Evolutionary conservation across 2,329 filamentous ascomycete genomes (phyloP), one percentile per base, ranked within the genome.

Genomic region (Aspergillus fischeri): DNA sequence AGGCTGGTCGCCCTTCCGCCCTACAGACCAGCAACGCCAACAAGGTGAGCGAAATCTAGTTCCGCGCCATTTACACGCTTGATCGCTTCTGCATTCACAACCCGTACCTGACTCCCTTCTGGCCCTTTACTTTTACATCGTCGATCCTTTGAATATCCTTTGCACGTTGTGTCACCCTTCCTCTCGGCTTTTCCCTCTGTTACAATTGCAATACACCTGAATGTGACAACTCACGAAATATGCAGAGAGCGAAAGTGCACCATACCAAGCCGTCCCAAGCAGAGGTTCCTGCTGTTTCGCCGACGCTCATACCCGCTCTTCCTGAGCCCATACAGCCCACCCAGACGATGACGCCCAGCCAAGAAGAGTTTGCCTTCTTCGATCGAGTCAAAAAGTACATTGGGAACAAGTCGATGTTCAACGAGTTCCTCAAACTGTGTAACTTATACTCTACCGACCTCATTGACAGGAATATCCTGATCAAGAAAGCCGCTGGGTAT

Each of bases 371-470:
- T 53, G 86, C 86, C 1, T 97, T 97, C 76, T 99, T 99, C 67
- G 94, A 99, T 60, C 88, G 92, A 7, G 92, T 94, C 20, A 97
- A 97, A 82, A 99, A 99, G 75, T 93, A 89, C 68, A 91, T 99
- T 57, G 87, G 89, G 60, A 97, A 97, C 73, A 90, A 96, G 72
- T 89, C 91, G 55, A 88, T 88, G 2, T 95, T 96, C 83, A 92
- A 90, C 66, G 94, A 99, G 73, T 99, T 99, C 74, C 77, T 99
- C 62, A 99, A 99, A 78, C 85, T 99, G 6, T 94, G 93, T 79
- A 99, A 97, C 65, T 82, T 99, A 29, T 99, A 91, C 77, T 94
- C 90, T 24, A 90, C 96, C 67, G 92, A 95, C 64, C 83, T 99
- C 52, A 95, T 99, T 60, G 91, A 96, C 68, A 88, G 88, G 56